Evolutionary conservation across 805 yeast genomes (phyloP).

Genomic region (Candida corydali): DNA sequence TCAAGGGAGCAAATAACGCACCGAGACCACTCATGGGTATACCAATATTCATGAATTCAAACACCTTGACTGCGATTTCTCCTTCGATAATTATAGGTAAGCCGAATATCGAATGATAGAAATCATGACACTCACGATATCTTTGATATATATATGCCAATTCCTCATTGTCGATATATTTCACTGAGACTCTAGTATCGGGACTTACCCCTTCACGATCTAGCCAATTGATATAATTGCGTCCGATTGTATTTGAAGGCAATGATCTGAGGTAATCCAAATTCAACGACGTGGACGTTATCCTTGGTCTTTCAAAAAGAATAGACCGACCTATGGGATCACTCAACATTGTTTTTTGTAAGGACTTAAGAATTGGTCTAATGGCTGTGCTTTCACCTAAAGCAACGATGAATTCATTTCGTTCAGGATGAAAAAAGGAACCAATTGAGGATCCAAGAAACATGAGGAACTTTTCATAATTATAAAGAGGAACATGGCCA

Average conservation of each 20-base stretch:
- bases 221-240: conserved; percentile 77
- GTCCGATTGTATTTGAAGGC: conserved; percentile 72
- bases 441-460: conserved; percentile 74
- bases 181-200: conserved; percentile 86
- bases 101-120: conserved; percentile 88
- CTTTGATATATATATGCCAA: conserved; percentile 90
- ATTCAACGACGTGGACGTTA: conserved; percentile 68
- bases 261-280: conserved; percentile 53
- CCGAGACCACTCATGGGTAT: conserved; percentile 96
- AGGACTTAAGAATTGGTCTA: conserved; percentile 54
- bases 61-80: conserved; percentile 89
- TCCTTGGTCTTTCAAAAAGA: conserved; percentile 74
- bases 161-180: conserved; percentile 83
- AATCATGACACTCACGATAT: conserved; percentile 95
- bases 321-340: conserved; percentile 76
- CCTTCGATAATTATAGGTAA: conserved; percentile 92
- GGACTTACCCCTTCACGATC: conserved; percentile 87
- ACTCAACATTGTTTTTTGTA: conserved; percentile 70
- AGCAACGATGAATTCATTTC: conserved; percentile 72
- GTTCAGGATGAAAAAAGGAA: conserved; percentile 71
- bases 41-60: conserved; percentile 88
- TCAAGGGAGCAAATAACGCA: conserved; percentile 81
- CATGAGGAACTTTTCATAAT: conserved; percentile 58
- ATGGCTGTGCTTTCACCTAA: conserved; percentile 89
- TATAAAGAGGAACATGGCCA: conserved; percentile 74